These are phyloP conservation scores for Nigrograna mackinnonii DNA, from an alignment of 2,329 filamentous ascomycete genomes.

Conservation along the genomic window DNA sequence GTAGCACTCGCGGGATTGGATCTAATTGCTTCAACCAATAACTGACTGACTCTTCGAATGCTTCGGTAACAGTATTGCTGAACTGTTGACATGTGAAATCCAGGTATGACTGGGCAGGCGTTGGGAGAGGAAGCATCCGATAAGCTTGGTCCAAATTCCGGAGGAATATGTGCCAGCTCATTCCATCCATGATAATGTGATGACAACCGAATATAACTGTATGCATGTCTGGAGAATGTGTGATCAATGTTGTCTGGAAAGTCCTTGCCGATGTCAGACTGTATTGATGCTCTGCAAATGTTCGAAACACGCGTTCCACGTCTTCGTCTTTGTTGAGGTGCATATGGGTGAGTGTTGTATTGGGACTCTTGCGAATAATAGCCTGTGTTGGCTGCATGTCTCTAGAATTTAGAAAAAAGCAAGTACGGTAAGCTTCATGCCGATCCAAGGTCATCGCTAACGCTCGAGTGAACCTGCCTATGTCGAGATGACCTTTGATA, in stretches of 20 bases:
- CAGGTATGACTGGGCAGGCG: too few relatives aligned
- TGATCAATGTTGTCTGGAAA: slow-evolving; percentile 40
- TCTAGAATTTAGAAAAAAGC: slow-evolving; percentile 22
- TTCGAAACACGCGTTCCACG: slow-evolving; percentile 16
- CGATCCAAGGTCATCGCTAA: slow-evolving; percentile 27
- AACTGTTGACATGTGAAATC: too few relatives aligned
- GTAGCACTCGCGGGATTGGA: slow-evolving; percentile 1
- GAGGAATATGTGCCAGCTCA: slow-evolving; percentile 49
- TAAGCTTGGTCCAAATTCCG: slow-evolving; percentile 51
- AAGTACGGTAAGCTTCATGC: slow-evolving; percentile 42
- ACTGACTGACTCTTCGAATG: not conserved
- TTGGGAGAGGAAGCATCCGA: too few relatives aligned
- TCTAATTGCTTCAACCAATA: slow-evolving; percentile 5
- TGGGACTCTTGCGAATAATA: slow-evolving; percentile 8
- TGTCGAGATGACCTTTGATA: slow-evolving; percentile 36
- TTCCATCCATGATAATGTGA: slow-evolving; percentile 57
- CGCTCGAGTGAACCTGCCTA: slow-evolving; percentile 36
- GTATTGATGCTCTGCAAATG: slow-evolving; percentile 35
- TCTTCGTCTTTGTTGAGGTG: slow-evolving; percentile 14
- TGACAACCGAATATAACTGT: slow-evolving; percentile 51
- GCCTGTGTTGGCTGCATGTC: slow-evolving; percentile 18
- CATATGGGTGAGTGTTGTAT: slow-evolving; percentile 18
- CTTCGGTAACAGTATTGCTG: too few relatives aligned
- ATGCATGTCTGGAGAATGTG: slow-evolving; percentile 34
- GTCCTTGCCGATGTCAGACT: slow-evolving; percentile 43